A percentile compares a stretch with the other conserved stretches of the same genome.
phyloP scores from a whole-genome alignment of 2,329 filamentous ascomycete species.

The Sclerotinia borealis region DNA sequence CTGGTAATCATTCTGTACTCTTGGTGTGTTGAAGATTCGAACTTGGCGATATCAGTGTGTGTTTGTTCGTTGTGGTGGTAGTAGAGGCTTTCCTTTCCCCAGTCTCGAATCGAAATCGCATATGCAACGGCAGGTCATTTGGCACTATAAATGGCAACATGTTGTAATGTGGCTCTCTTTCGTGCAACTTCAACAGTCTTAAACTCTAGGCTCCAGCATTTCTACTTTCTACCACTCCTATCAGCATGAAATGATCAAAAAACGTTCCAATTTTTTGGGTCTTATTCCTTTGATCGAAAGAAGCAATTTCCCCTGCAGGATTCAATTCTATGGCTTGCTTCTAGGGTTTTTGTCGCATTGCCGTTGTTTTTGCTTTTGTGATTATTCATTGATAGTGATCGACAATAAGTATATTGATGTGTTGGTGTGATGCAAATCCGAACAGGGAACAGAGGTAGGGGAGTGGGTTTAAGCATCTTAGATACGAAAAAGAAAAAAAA shows the following conservation, averaged over 20 bases:
- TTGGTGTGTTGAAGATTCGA: neutral
- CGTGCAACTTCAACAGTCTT: slow-evolving; percentile 6
- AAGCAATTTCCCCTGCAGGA: slow-evolving; percentile 3
- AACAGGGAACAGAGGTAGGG: neutral
- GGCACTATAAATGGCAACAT: slow-evolving; percentile 6
- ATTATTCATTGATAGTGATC: neutral
- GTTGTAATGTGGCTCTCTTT: neutral
- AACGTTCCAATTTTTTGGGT: neutral
- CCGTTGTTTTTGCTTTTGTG: neutral
- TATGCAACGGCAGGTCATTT: slow-evolving; percentile 1
- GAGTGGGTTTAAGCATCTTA: neutral
- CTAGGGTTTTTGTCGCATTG: neutral
- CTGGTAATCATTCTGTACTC: neutral
- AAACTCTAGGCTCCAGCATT: slow-evolving; percentile 9
- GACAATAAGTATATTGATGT: neutral
- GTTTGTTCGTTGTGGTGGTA: neutral
- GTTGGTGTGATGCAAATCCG: neutral
- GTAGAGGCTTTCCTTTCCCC: neutral
- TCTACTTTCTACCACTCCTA: neutral
- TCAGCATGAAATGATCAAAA: neutral
- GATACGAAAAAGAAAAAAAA: slow-evolving; percentile 3
- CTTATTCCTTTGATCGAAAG: neutral
- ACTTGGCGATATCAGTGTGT: neutral
- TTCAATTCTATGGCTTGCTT: neutral
- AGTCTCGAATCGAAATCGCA: slow-evolving; percentile 10